These are phyloP conservation scores for Golubevia sp. DNA, from an alignment of 1,284 basidiomycete genomes.

Conservation along the genomic window DNA sequence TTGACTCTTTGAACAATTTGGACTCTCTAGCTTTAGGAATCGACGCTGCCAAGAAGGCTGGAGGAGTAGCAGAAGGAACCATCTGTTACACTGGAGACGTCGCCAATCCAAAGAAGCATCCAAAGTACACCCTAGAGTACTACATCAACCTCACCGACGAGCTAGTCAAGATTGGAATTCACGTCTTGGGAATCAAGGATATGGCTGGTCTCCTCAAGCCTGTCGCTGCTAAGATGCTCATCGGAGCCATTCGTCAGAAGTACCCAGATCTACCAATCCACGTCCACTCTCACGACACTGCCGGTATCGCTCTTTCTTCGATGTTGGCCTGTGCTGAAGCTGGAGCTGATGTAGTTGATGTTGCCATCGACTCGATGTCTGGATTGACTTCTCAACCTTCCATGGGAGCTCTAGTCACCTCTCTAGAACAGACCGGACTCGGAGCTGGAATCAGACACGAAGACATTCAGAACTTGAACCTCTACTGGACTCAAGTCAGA, in stretches of 20 bases:
- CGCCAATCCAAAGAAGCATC: slow-evolving; percentile 84
- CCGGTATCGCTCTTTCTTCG: slow-evolving; percentile 93
- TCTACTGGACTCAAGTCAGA: slow-evolving; percentile 98
- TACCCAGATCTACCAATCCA: slow-evolving; percentile 98
- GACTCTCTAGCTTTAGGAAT: slow-evolving; percentile 67
- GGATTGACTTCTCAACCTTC: slow-evolving; percentile 97
- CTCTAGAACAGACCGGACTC: slow-evolving; percentile 90
- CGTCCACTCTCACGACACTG: slow-evolving; percentile 99
- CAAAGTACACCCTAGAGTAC: slow-evolving; percentile 97
- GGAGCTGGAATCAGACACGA: slow-evolving; percentile 97
- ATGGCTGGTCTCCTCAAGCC: slow-evolving; percentile 99
- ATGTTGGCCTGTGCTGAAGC: slow-evolving; percentile 96
- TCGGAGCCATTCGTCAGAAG: slow-evolving; percentile 90
- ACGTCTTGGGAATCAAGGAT: slow-evolving; percentile 97
- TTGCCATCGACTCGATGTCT: slow-evolving; percentile 95
- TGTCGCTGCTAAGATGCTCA: slow-evolving; percentile 86
- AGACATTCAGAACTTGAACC: slow-evolving; percentile 95
- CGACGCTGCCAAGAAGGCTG: slow-evolving; percentile 98
- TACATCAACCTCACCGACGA: slow-evolving; percentile 95
- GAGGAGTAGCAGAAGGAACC: slow-evolving; percentile 84
- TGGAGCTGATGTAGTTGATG: slow-evolving; percentile 96
- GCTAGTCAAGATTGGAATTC: slow-evolving; percentile 92
- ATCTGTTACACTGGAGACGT: slow-evolving; percentile 99
- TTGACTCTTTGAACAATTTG: slow-evolving; percentile 86
- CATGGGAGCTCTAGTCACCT: slow-evolving; percentile 93